Evolutionary conservation across 2,329 filamentous ascomycete genomes (phyloP), one percentile per base, ranked within the genome.

Genomic region (Venturia nashicola): DNA sequence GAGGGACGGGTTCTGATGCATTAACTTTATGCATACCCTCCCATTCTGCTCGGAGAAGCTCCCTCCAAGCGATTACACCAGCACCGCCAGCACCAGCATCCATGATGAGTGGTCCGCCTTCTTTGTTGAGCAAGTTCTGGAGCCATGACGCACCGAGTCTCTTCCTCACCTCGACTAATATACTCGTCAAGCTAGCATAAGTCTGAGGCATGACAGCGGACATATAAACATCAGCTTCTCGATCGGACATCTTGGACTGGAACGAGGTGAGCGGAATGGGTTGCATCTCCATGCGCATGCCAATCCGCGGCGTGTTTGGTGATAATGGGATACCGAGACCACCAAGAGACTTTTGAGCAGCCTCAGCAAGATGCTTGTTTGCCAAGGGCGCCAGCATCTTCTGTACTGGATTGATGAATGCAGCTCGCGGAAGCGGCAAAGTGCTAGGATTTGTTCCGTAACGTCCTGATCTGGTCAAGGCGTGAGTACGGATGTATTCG

Each of bases 11-110:
- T 27, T 51, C 46, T 6, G 46, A 51, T 27, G 7, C 46, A 2
- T 51, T 27, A 9, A 16, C 46, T 27, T 51, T 32, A 57, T 77
- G 82, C 76, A 92, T 82, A 0, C 87, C 72, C 62, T 89, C 85
- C 87, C 89, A 96, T 72, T 97, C 92, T 0, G 92, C 88, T 66
- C 86, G 81, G 16, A 95, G 69, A 11, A 97, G 80, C 68, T 93
- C 86, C 63, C 90, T 80, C 85, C 89, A 93, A 6, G 90, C 90
- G 5, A 89, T 75, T 42, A 91, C 75, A 11, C 84, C 89, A 18
- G 87, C 89, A 14, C 90, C 90, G 20, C 84, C 89, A 27, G 84
- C 84, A 8, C 90, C 90, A 5, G 86, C 86, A 71, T 95, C 90
- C 5, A 95, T 78, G 7, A 94, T 80, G 39, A 84, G 82, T 20